These are phyloP conservation scores for Juglanconis oblonga DNA, from an alignment of 2,329 filamentous ascomycete genomes.

Conservation along the genomic window DNA sequence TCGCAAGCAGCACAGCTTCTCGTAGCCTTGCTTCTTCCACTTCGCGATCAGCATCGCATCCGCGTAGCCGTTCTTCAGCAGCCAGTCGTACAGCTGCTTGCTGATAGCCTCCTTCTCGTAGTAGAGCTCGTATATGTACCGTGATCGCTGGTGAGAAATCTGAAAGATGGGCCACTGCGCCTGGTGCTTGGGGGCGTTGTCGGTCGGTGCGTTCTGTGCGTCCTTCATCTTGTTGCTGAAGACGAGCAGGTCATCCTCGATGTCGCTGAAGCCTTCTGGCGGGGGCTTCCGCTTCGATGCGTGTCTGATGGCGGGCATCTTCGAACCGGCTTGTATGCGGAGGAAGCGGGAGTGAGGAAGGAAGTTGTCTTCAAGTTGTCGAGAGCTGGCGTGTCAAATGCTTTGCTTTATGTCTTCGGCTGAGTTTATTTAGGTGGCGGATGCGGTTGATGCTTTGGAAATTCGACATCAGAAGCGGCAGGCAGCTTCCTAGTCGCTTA, in stretches of 20 bases:
- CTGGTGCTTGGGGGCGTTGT: conserved; percentile 79
- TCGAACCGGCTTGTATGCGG: conserved; percentile 15
- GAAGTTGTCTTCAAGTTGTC: neutral
- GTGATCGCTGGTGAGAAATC: conserved; percentile 85
- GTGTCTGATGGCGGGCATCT: conserved; percentile 75
- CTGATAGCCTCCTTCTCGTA: conserved; percentile 97
- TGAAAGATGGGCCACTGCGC: conserved; percentile 97
- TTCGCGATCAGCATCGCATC: conserved; percentile 96
- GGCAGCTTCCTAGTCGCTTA: conserved; percentile 16
- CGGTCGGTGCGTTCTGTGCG: conserved; percentile 84
- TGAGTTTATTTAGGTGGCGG: neutral
- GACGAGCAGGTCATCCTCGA: conserved; percentile 81
- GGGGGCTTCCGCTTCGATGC: conserved; percentile 77
- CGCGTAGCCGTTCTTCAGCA: conserved; percentile 94
- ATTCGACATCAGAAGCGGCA: conserved; percentile 5
- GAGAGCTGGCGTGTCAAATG: no score
- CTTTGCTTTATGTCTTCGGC: neutral
- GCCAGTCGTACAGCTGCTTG: conserved; percentile 89
- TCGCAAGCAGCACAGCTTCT: conserved; percentile 94
- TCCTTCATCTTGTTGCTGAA: conserved; percentile 93
- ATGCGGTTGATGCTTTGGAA: neutral
- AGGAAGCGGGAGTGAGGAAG: neutral
- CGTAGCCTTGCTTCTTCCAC: conserved; percentile 99
- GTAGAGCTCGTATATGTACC: conserved; percentile 97
- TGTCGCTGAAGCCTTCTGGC: conserved; percentile 82